Base-by-base conservation (phyloP, 331 rosid species). In the Pyrus hybrid region DNA sequence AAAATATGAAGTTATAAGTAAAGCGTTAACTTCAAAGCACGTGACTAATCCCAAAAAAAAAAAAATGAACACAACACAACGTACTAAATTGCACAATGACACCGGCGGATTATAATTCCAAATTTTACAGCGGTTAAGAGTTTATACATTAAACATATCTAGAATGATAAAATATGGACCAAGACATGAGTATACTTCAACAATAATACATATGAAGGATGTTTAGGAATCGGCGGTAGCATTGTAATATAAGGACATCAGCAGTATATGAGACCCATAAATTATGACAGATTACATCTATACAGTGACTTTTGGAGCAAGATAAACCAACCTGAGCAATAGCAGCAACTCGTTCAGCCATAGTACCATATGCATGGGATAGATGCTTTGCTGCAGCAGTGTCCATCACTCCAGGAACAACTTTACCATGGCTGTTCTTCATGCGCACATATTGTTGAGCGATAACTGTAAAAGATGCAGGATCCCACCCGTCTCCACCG, bases 401-500 rank as follows among this genome's bases (percentile, higher is more conserved):
- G 86, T 94, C 99, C 99, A 94, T 92, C 63, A 78, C 86, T 61
- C 96, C 97, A 6, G 97, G 99, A 83, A 94, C 97, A 77, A 92
- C 86, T 85, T 90, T 94, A 35, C 97, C 29, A 35, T 87, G 33
- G 61, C 89, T 83, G 78, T 80, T 92, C 85, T 94, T 94, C 97
- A 92, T 90, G 67, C 97, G 97, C 65, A 68, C 77, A 69, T 92
- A 94, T 61, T 94, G 97, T 76, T 94, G 99, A 25, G 99, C 93
- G 65, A 94, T 79, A 80, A 87, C 92, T 60, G 99, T 92, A 75
- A 94, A 94, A 79, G 88, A 92, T 68, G 96, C 89, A 68, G 91
- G 96, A 33, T 89, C 96, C 97, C 97, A 94, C 57, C 97, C 96
- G 70, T 92, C 91, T 83, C 96, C 99, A 43, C 99, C 99, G 51